phyloP scores from a whole-genome alignment of 2,329 filamentous ascomycete genomes.

The Zymoseptoria brevis region DNA sequence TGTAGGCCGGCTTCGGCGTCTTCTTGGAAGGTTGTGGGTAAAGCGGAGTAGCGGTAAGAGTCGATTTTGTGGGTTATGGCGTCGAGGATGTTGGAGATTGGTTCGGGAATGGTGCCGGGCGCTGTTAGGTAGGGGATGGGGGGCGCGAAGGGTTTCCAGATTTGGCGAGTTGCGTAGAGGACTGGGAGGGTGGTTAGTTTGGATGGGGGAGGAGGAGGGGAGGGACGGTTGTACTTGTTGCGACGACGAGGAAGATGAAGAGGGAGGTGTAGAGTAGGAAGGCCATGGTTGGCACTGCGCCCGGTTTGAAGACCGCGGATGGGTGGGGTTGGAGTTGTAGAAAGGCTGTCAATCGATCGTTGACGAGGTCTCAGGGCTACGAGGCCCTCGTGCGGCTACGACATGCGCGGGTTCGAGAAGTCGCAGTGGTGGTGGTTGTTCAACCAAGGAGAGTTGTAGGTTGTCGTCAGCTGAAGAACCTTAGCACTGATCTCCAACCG shows the following conservation, averaged over 20 bases:
- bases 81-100: constrained; percentile 45
- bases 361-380: neutral
- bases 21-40: constrained; percentile 64
- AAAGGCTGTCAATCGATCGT: neutral
- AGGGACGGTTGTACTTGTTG: constrained; percentile 50
- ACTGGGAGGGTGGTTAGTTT: constrained; percentile 34
- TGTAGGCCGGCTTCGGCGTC: constrained; percentile 86
- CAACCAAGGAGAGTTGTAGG: neutral
- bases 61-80: constrained; percentile 32
- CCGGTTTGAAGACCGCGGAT: neutral
- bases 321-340: neutral
- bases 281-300: constrained; percentile 47
- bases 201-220: neutral
- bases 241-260: constrained; percentile 61
- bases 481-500: neutral
- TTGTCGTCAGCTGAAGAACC: neutral
- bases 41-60: constrained; percentile 59
- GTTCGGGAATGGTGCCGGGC: constrained; percentile 41
- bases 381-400: neutral
- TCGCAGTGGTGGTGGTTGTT: neutral
- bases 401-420: neutral
- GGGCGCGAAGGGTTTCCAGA: constrained; percentile 67
- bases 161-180: constrained; percentile 70
- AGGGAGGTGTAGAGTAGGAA: constrained; percentile 74
- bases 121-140: constrained; percentile 45